A percentile compares a stretch with the other conserved stretches of the same genome.
These are phyloP conservation scores for Candida sanyiensis DNA, from an alignment of 805 yeast species.

Conservation along the genomic window DNA sequence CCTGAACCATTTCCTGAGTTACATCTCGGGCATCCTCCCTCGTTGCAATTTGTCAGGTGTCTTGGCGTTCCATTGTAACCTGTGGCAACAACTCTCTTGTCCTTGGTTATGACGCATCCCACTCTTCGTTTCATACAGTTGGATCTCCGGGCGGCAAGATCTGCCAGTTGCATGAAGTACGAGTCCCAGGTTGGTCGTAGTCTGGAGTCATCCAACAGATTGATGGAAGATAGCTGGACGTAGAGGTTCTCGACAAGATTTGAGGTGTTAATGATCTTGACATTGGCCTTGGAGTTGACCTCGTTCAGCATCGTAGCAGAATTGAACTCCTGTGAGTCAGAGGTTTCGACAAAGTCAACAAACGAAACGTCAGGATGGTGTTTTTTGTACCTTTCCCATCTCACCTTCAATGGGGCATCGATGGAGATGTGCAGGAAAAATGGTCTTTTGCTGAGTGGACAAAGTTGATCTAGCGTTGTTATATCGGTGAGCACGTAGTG, in stretches of 20 bases:
- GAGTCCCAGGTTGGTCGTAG: slow-evolving; percentile 94
- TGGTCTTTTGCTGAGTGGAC: slow-evolving; percentile 58
- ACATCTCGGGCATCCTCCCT: slow-evolving; percentile 93
- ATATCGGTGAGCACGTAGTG: slow-evolving; percentile 56
- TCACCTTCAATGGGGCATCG: slow-evolving; percentile 59
- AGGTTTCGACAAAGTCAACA: slow-evolving; percentile 33
- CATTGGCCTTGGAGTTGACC: slow-evolving; percentile 43
- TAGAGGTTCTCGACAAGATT: slow-evolving; percentile 33
- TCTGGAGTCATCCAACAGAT: slow-evolving; percentile 48
- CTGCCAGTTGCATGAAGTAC: slow-evolving; percentile 90
- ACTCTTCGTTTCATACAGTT: slow-evolving; percentile 97
- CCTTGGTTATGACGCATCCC: slow-evolving; percentile 91
- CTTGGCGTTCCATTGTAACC: slow-evolving; percentile 98
- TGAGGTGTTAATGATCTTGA: slow-evolving; percentile 52
- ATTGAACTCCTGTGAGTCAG: slow-evolving; percentile 31
- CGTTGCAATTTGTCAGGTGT: slow-evolving; percentile 80
- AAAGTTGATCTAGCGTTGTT: slow-evolving; percentile 36
- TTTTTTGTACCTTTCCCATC: slow-evolving; percentile 30
- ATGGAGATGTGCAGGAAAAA: slow-evolving; percentile 75
- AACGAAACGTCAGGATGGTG: slow-evolving; percentile 25
- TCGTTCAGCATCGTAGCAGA: slow-evolving; percentile 31
- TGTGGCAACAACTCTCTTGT: slow-evolving; percentile 83
- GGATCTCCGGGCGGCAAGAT: slow-evolving; percentile 84
- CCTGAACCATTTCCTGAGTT: slow-evolving; percentile 64
- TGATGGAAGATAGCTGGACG: slow-evolving; percentile 33